Base-by-base conservation (phyloP, 257 asterid genomes). In the Phtheirospermum japonicum region DNA sequence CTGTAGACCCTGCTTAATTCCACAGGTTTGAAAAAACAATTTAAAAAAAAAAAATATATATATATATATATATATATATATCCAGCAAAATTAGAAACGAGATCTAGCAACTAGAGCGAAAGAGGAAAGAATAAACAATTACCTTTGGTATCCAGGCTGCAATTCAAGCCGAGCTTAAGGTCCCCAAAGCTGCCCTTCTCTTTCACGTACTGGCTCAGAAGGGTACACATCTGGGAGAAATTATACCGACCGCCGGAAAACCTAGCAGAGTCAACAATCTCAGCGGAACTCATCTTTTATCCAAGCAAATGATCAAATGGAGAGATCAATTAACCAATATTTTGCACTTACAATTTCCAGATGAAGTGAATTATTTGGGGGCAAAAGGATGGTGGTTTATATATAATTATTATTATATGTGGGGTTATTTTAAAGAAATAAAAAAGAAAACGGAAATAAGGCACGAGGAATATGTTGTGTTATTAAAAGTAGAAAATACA, bases 141-240 rank as follows among this genome's bases (percentile, higher is more conserved):
- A 87, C 93, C 89, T 55, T 76, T 52, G 11, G 74, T 23, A 50
- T 77, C 84, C n/a, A 71, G 43, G 52, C 23, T 65, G 6, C 72
- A 75, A 63, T 74, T 48, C 9, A 87, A 73, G 5, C 86, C 87
- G 6, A 87, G 96, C 23, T 51, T 76, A 18, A 90, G 90, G 46
- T 85, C 89, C 53, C 90, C 93, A 18, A 87, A 73, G 45, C 78
- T 70, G 20, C 93, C 89, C 63, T 79, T 90, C 72, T 80, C 90
- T n/a, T 85, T 85, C 77, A 90, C 46, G 67, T 85, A 90, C 63
- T 83, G 93, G 45, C 95, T 86, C 67, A 89, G 36, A 17, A 78
- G 80, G 60, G 60, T 78, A 37, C 97, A 89, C 1, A 95, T 89
- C 72, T 81, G 89, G 6, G 90, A 79, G 76, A 89, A 86, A 63